Percentiles rank a stretch among this genome's conserved stretches.
Conservation (phyloP, 1,139 yeast species). For the Suhomyces bokatorum region DNA sequence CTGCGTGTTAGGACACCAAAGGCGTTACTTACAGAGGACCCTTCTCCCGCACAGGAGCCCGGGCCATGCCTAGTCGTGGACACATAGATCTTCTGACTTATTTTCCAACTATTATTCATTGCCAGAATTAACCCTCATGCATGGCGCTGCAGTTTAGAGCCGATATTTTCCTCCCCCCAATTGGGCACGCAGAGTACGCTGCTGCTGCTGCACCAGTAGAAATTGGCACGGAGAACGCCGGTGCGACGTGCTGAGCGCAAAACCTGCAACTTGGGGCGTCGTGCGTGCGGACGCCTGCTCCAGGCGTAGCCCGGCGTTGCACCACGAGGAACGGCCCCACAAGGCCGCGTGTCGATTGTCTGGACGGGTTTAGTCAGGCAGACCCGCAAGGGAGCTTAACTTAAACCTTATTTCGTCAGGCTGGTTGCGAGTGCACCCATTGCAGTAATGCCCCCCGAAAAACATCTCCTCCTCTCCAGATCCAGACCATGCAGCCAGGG, state of each 20-base stretch:
- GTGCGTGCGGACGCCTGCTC: too few relatives aligned
- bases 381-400: neutral
- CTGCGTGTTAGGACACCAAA: too few relatives aligned
- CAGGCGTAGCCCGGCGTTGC: too few relatives aligned
- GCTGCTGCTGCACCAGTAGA: neutral
- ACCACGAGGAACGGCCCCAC: too few relatives aligned
- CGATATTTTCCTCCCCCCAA: neutral
- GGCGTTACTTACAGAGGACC: neutral
- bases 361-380: too few relatives aligned
- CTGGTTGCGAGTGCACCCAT: neutral
- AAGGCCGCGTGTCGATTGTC: too few relatives aligned
- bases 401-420: neutral
- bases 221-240: neutral
- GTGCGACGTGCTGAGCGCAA: neutral
- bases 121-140: neutral
- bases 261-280: too few relatives aligned
- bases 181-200: neutral
- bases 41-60: neutral
- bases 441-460: constrained; percentile 1
- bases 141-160: neutral
- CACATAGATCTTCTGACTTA: neutral
- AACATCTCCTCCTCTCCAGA: constrained; percentile 1
- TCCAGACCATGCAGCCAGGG: constrained; percentile 2
- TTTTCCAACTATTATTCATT: neutral
- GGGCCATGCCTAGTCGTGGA: neutral